Conservation (phyloP, 768 basidiomycete species). For the Suillus occidentalis region DNA sequence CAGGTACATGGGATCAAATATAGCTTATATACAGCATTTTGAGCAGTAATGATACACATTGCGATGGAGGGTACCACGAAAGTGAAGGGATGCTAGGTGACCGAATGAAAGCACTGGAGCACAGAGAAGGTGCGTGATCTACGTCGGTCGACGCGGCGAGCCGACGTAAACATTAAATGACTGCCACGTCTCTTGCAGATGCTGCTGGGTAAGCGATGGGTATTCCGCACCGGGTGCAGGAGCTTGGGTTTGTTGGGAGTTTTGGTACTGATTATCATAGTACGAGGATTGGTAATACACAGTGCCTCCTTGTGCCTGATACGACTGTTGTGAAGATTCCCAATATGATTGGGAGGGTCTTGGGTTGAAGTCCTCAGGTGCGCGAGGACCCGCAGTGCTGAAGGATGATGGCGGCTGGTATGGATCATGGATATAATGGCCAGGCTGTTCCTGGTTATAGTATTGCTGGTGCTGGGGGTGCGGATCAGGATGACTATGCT, state of each 20-base stretch:
- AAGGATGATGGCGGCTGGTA: slow-evolving; percentile 9
- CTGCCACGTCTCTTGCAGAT: slow-evolving; percentile 69
- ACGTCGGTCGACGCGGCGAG: slow-evolving; percentile 13
- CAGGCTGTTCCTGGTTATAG: slow-evolving; percentile 11
- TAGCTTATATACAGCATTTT: neutral
- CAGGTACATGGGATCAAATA: slow-evolving; percentile 11
- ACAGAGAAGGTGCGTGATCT: slow-evolving; percentile 1
- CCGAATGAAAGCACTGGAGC: slow-evolving; percentile 12
- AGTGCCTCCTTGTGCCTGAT: slow-evolving; percentile 2
- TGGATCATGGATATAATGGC: slow-evolving; percentile 4
- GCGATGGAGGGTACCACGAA: neutral
- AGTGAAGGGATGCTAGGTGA: neutral
- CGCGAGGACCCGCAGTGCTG: slow-evolving; percentile 6
- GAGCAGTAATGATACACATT: slow-evolving; percentile 1
- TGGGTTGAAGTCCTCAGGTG: neutral
- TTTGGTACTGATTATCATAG: slow-evolving; percentile 3
- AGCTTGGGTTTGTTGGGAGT: slow-evolving; percentile 19
- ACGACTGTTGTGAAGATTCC: slow-evolving; percentile 11
- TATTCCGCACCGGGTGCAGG: slow-evolving; percentile 38
- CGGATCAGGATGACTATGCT: slow-evolving; percentile 19
- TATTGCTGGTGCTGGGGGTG: slow-evolving; percentile 10
- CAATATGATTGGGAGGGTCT: slow-evolving; percentile 14
- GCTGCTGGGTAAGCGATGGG: slow-evolving; percentile 47
- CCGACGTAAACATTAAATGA: slow-evolving; percentile 61
- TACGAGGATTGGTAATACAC: slow-evolving; percentile 11